phyloP scores from a whole-genome alignment of 2,329 filamentous ascomycete species.

The Neonectria hederae region DNA sequence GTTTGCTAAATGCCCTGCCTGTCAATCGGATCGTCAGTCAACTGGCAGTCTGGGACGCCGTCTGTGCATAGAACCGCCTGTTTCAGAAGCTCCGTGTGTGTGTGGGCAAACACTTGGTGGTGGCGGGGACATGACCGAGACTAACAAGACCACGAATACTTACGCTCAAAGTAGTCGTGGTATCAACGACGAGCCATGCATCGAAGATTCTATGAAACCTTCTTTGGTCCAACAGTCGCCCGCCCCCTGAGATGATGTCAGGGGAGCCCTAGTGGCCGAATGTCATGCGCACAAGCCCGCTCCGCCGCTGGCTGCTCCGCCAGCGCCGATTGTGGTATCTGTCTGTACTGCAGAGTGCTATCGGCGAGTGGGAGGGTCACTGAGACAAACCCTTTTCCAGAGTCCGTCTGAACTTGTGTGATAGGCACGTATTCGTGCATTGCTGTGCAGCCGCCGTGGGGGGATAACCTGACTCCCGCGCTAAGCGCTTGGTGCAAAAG shows the following conservation, averaged over 20 bases:
- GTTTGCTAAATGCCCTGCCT: background rate
- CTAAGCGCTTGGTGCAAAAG: constrained; percentile 8
- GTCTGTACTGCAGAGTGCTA: background rate
- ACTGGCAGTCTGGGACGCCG: background rate
- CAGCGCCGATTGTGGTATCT: constrained; percentile 13
- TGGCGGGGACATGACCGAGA: background rate
- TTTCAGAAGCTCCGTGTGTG: constrained; percentile 19
- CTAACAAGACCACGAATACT: background rate
- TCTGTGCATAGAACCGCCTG: constrained; percentile 19
- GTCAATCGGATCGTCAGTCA: background rate
- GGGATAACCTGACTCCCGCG: constrained; percentile 1
- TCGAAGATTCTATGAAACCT: constrained; percentile 43
- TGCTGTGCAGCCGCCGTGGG: background rate
- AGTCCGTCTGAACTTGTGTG: background rate
- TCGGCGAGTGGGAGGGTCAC: constrained; percentile 9
- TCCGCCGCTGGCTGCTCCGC: constrained; percentile 2
- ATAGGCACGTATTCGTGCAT: background rate
- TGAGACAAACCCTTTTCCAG: constrained; percentile 1
- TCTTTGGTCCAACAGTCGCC: constrained; percentile 29
- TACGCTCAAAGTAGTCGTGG: background rate
- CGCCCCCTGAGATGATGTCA: constrained; percentile 36
- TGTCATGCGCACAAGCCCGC: constrained; percentile 17
- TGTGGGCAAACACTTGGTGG: constrained; percentile 8
- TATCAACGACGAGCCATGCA: constrained; percentile 13
- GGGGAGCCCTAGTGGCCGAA: constrained; percentile 27